phyloP scores from a whole-genome alignment of 495 filamentous ascomycete species.

The Cudoniella acicularis region DNA sequence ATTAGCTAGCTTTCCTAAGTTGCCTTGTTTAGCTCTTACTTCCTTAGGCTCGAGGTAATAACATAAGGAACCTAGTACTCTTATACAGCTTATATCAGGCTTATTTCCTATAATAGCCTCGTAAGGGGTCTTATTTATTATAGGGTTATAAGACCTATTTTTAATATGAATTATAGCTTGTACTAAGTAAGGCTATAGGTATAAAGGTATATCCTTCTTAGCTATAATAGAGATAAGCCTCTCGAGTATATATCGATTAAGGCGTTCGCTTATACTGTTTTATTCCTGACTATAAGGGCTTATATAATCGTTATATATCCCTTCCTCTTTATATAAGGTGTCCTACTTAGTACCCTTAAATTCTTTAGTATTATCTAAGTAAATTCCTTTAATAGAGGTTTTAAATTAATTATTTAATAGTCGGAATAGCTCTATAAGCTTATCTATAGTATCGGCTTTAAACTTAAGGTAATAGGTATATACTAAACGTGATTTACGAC shows the following conservation, averaged over 20 bases:
- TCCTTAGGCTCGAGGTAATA: conserved; percentile 4
- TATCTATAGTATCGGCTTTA: no score
- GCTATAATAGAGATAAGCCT: not conserved
- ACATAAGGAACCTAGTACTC: conserved; percentile 8
- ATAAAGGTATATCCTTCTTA: conserved; percentile 8
- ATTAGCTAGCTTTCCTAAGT: conserved; percentile 5
- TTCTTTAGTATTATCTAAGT: conserved; percentile 9
- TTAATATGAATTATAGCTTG: conserved; percentile 9
- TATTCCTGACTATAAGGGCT: no score
- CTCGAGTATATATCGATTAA: conserved; percentile 10
- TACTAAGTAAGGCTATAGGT: conserved; percentile 9
- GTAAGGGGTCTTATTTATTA: conserved; percentile 9
- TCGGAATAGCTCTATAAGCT: no score
- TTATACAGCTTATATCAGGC: conserved; percentile 1
- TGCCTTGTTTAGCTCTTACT: not conserved
- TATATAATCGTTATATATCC: no score
- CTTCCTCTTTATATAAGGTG: conserved; percentile 1
- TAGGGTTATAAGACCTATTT: conserved; percentile 12
- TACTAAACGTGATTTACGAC: no score
- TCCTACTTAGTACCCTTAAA: conserved; percentile 6
- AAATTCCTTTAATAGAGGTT: conserved; percentile 2
- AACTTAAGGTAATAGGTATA: no score
- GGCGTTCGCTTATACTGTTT: conserved; percentile 5
- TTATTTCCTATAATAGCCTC: not conserved
- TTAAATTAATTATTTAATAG: conserved; percentile 12